Conservation (phyloP, 192 early-diverging fungal genomes). For the Coemansia sp. region DNA sequence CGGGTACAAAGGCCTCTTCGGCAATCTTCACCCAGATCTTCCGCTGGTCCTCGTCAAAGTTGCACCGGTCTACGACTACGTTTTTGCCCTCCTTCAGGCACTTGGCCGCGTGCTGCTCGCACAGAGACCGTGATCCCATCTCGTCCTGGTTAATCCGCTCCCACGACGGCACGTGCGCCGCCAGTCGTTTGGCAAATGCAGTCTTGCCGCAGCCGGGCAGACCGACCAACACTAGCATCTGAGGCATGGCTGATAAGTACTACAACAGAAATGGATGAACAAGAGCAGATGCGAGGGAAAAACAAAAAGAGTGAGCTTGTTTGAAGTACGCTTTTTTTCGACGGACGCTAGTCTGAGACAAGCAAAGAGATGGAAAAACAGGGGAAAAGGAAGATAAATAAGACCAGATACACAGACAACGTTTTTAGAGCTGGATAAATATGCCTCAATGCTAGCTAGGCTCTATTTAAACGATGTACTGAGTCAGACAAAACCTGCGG, state of each 20-base stretch:
- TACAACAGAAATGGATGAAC: too few relatives aligned
- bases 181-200: constrained; percentile 61
- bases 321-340: too few relatives aligned
- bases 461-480: not conserved
- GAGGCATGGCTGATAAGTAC: constrained; percentile 37
- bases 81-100: constrained; percentile 58
- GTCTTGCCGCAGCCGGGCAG: constrained; percentile 77
- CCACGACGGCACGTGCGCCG: constrained; percentile 53
- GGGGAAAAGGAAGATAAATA: too few relatives aligned
- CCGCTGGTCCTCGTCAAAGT: constrained; percentile 75
- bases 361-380: too few relatives aligned
- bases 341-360: too few relatives aligned
- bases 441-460: not conserved
- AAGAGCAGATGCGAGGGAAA: too few relatives aligned
- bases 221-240: constrained; percentile 71
- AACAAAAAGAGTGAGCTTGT: too few relatives aligned
- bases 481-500: not conserved
- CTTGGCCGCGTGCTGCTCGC: constrained; percentile 59
- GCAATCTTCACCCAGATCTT: constrained; percentile 72
- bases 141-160: constrained; percentile 77
- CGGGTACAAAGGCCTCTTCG: constrained; percentile 53
- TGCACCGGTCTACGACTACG: constrained; percentile 75
- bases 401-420: too few relatives aligned
- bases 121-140: constrained; percentile 62
- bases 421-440: too few relatives aligned